phyloP scores from a whole-genome alignment of 495 filamentous ascomycete species.

The Penicillium coffeae region DNA sequence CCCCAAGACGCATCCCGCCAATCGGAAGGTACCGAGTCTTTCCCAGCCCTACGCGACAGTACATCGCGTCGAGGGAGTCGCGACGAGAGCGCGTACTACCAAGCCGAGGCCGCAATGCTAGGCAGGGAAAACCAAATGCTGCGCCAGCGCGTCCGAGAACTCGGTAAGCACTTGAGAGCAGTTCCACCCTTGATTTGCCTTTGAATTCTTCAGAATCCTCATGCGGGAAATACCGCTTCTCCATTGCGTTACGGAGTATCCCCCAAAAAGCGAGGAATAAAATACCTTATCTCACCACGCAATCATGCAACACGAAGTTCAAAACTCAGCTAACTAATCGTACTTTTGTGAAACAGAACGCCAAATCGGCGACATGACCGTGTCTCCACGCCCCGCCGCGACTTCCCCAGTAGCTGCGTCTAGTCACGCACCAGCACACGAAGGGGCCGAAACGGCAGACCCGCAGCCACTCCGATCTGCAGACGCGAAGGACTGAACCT shows the following conservation, averaged over 20 bases:
- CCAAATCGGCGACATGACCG: constrained; percentile 32
- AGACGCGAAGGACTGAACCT: constrained; percentile 20
- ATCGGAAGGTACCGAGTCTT: constrained; percentile 27
- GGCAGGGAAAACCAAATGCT: constrained; percentile 93
- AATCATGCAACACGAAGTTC: neutral
- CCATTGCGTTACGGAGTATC: no score
- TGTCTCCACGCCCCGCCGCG: constrained; percentile 6
- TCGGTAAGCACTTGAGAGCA: constrained; percentile 46
- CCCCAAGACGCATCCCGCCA: constrained; percentile 28
- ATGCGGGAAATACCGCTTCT: no score
- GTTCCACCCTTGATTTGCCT: no score
- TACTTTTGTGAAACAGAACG: constrained; percentile 23
- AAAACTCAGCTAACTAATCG: neutral
- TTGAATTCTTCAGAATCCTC: no score
- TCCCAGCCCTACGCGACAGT: constrained; percentile 25
- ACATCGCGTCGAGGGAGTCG: constrained; percentile 45
- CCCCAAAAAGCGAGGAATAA: neutral
- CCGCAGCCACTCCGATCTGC: constrained; percentile 22
- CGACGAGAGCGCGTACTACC: constrained; percentile 84
- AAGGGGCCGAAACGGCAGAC: constrained; percentile 21
- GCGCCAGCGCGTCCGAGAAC: constrained; percentile 74
- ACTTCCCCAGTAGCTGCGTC: constrained; percentile 12
- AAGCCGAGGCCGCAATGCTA: constrained; percentile 85
- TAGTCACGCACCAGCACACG: constrained; percentile 16
- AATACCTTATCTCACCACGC: no score